Base-by-base conservation (phyloP, 2,329 filamentous ascomycete species). In the Cladosporium colombiae region DNA sequence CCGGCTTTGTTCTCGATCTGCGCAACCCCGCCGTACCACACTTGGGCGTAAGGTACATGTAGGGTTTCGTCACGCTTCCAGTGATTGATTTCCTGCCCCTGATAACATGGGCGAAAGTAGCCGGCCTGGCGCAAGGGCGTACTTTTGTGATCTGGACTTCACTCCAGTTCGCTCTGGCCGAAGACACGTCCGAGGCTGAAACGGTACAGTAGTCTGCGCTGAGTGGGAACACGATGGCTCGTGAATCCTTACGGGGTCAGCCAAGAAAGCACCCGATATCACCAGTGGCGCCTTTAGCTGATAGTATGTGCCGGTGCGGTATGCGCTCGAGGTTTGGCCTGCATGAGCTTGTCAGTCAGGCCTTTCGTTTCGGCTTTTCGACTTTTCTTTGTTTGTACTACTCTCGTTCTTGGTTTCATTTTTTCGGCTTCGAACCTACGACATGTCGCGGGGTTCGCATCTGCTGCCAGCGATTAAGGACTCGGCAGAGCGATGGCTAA, bases 281-380 rank as follows among this genome's bases (percentile, higher is more conserved):
- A 53, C 27, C 16, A 53, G 50, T 53, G 50, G 50, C 50, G 50
- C 50, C 29, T 18, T n/a, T 27, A 52, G 49, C 50, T 53, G 52
- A 21, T n/a, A 33, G 52, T 46, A 46, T 46, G 40, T 46, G 40
- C 40, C 40, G 40, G n/a, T 46, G 40, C 40, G 40, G 40, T 46
- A 46, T 46, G n/a, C 40, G 40, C 40, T 21, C 40, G 37, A 21
- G 40, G 40, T 46, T 46, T 46, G 40, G 40, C 40, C 13, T 46
- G 40, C 40, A 46, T 46, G n/a, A n/a, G 40, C 40, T 46, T 46
- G 7, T 21, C 3, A 11, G 40, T 46, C 23, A 55, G 52, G 52
- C 33, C 49, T 46, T 7, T 33, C 31, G 18, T n/a, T 55, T 55
- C 14, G 8, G 11, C 13, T 35, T 35, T 35, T 35, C 13, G 31